Evolutionary conservation across 192 early-diverging fungal species (phyloP).

Genomic region (Backusella circina): DNA sequence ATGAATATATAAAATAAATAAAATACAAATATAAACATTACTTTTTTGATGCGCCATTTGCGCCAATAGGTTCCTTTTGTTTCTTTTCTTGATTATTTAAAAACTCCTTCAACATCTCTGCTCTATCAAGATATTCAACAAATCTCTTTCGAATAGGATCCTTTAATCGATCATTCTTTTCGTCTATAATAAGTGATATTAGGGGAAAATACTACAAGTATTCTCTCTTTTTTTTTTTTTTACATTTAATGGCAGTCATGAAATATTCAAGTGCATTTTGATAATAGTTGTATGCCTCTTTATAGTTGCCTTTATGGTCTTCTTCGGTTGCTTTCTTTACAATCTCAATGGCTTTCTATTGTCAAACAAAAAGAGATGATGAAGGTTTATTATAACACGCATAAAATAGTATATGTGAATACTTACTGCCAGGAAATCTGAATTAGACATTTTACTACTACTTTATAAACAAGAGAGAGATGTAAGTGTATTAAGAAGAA

Average conservation of each 20-base stretch:
- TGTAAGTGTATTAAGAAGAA: too few relatives aligned
- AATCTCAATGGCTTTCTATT: constrained; percentile 86
- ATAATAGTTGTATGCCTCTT: constrained; percentile 89
- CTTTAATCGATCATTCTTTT: constrained; percentile 89
- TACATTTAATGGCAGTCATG: constrained; percentile 92
- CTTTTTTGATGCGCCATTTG: constrained; percentile 43
- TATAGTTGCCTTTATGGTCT: constrained; percentile 85
- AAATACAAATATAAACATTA: constrained; percentile 16
- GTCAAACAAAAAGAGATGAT: background rate
- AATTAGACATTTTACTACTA: constrained; percentile 11
- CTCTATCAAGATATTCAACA: constrained; percentile 90
- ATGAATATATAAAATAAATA: constrained; percentile 1
- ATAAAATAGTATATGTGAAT: too few relatives aligned
- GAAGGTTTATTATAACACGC: background rate
- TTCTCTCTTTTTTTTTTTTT: too few relatives aligned
- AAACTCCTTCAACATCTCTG: constrained; percentile 91
- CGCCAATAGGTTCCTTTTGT: constrained; percentile 57
- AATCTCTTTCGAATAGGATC: constrained; percentile 85
- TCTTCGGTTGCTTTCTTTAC: constrained; percentile 92
- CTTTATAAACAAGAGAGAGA: background rate
- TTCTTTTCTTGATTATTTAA: constrained; percentile 70
- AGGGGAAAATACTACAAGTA: too few relatives aligned
- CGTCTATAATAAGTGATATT: too few relatives aligned
- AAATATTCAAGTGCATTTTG: constrained; percentile 92
- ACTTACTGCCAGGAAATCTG: constrained; percentile 21